Evolutionary conservation across 2,329 filamentous ascomycete genomes (phyloP), one percentile per base, ranked within the genome.

Genomic region (Claviceps spartinae): DNA sequence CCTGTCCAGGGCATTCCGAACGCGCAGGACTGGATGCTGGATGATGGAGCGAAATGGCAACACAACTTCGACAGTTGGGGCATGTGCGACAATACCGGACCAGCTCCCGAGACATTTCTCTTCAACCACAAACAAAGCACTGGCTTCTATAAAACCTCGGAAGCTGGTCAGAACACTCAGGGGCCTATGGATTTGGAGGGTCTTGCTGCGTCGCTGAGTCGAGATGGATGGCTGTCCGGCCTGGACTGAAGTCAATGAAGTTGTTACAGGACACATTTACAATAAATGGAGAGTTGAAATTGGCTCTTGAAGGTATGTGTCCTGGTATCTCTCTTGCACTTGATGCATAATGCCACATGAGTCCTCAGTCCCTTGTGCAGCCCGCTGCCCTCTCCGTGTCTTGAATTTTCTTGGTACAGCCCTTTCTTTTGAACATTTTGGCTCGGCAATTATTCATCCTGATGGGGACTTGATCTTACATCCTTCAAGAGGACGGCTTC

Each of bases 61-160:
- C 75, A 78, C 51, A 73, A 77, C 54, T 81, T 80, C 58, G 72
- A 78, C 51, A 64, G 69, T 2, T 81, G 77, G 77, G 72, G 70
- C 37, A 62, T 72, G 51, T 62, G 65, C 30, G 60, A 37, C 9
- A 16, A 58, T 51, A 52, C 55, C 30, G 58, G 57, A 2, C 55
- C 63, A 38, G 56, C 60, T 24, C 59, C 54, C 9, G 57, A 59
- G 13, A 55, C 63, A 7, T 67, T 67, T 47, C 56, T 65, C 51
- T 65, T 67, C 56, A 55, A 59, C 30, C 55, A 60, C 18, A 53
- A 55, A 36, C 52, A 48, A 36, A 59, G 51, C 43, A 57, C 55
- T 45, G 56, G 51, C 45, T 45, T 52, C 37, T 43, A 49, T 26
- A 52, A 51, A 20, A 13, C 53, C n/a, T 24, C n/a, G 47, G 30